Conservation (phyloP, 768 basidiomycete species). For the Leccinum disarticulatum region DNA sequence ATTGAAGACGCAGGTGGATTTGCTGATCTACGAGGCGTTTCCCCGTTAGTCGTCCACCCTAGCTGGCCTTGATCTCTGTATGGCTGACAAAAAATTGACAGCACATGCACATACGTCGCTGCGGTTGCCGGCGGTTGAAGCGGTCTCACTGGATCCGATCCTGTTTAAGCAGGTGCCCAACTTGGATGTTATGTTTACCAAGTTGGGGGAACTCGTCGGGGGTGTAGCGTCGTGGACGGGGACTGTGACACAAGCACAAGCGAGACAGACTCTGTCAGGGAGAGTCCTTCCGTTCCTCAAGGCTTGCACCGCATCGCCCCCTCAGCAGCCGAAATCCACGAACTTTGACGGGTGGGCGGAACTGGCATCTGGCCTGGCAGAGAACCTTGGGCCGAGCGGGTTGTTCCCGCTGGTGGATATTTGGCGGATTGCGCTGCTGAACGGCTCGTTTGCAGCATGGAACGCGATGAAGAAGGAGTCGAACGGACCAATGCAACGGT, state of each 20-base stretch:
- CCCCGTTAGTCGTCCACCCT: slow-evolving; percentile 59
- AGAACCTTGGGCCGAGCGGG: slow-evolving; percentile 48
- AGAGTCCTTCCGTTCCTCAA: slow-evolving; percentile 66
- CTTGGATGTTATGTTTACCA: slow-evolving; percentile 59
- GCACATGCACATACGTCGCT: slow-evolving; percentile 75
- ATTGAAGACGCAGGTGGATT: slow-evolving; percentile 68
- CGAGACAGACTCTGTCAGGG: slow-evolving; percentile 49
- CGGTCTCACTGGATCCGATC: slow-evolving; percentile 71
- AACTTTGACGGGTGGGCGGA: slow-evolving; percentile 50
- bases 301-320: slow-evolving; percentile 38
- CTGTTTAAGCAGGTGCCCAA: slow-evolving; percentile 72
- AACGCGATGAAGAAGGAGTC: slow-evolving; percentile 32
- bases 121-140: slow-evolving; percentile 56
- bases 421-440: slow-evolving; percentile 76
- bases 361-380: slow-evolving; percentile 42
- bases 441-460: slow-evolving; percentile 57
- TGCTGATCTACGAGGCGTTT: slow-evolving; percentile 73
- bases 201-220: slow-evolving; percentile 65
- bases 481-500: slow-evolving; percentile 43
- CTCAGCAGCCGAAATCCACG: slow-evolving; percentile 32
- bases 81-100: slow-evolving; percentile 28
- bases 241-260: slow-evolving; percentile 32
- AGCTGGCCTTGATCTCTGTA: neutral
- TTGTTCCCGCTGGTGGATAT: slow-evolving; percentile 84
- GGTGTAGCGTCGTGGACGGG: slow-evolving; percentile 37